Evolutionary conservation across 176 grass and related monocot species (phyloP).

Genomic region (Oryza rufipogon): DNA sequence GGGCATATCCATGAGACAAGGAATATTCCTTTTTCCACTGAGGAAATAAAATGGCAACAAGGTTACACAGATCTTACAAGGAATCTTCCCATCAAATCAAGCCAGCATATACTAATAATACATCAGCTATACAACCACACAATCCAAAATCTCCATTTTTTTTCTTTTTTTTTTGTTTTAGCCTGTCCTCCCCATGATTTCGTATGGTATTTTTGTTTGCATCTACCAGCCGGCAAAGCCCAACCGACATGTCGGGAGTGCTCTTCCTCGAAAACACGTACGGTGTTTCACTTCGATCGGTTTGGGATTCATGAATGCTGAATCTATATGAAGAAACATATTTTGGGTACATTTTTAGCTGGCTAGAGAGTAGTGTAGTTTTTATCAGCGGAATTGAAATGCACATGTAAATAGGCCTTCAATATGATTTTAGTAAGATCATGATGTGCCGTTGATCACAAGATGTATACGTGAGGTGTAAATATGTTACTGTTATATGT

Average conservation of each 20-base stretch:
- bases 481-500: too few relatives aligned
- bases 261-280: neutral
- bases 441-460: too few relatives aligned
- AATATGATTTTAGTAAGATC: too few relatives aligned
- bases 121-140: neutral
- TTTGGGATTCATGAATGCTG: neutral
- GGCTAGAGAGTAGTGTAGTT: neutral
- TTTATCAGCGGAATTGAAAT: neutral
- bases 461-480: too few relatives aligned
- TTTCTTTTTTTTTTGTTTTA: too few relatives aligned
- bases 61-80: neutral
- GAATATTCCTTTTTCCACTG: slow-evolving; percentile 41
- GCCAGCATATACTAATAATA: neutral
- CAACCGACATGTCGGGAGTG: neutral
- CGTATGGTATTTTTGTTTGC: neutral
- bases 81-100: neutral
- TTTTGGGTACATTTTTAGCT: neutral
- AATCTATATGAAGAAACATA: neutral
- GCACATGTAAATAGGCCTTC: too few relatives aligned
- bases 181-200: neutral
- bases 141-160: neutral
- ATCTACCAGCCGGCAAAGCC: neutral
- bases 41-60: neutral
- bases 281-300: neutral
- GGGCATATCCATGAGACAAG: slow-evolving; percentile 36